Conservation (phyloP, 169 alveolate species). For the Cystoisospora suis region DNA sequence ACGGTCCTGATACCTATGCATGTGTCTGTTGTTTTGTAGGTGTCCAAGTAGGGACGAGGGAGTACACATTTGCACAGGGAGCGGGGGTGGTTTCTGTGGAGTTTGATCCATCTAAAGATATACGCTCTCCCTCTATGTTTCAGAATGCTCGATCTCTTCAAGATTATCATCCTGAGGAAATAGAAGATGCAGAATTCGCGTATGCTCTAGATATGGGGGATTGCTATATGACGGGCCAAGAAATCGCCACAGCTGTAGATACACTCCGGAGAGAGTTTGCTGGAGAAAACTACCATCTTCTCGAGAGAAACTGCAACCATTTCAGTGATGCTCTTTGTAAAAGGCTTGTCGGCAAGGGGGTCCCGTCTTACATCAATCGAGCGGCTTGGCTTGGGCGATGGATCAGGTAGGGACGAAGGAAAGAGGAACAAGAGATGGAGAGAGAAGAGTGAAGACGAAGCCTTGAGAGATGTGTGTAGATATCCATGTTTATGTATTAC, state of each 20-base stretch:
- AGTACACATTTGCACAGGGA: constrained; percentile 42
- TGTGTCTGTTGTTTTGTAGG: not conserved
- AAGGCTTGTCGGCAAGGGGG: constrained; percentile 36
- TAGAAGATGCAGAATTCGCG: constrained; percentile 14
- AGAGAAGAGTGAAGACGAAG: no score
- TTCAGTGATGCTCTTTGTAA: constrained; percentile 57
- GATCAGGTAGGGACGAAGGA: constrained; percentile 42
- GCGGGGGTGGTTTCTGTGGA: constrained; percentile 22
- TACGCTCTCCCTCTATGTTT: not conserved
- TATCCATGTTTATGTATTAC: no score
- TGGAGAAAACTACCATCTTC: constrained; percentile 32
- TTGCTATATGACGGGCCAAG: not conserved
- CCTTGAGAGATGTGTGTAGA: no score
- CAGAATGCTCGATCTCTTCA: not conserved
- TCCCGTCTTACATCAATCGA: constrained; percentile 42
- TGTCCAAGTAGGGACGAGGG: constrained; percentile 44
- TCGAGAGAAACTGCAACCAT: constrained; percentile 60
- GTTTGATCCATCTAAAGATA: not conserved
- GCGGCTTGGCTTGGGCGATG: constrained; percentile 47
- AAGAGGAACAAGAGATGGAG: not conserved
- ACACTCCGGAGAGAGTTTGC: constrained; percentile 27
- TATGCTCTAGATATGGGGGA: constrained; percentile 32
- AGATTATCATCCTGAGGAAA: no score
- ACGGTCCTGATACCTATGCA: not conserved
- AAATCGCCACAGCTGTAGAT: constrained; percentile 27